phyloP scores from a whole-genome alignment of 2,329 filamentous ascomycete species.

The Colletotrichum acutatum region DNA sequence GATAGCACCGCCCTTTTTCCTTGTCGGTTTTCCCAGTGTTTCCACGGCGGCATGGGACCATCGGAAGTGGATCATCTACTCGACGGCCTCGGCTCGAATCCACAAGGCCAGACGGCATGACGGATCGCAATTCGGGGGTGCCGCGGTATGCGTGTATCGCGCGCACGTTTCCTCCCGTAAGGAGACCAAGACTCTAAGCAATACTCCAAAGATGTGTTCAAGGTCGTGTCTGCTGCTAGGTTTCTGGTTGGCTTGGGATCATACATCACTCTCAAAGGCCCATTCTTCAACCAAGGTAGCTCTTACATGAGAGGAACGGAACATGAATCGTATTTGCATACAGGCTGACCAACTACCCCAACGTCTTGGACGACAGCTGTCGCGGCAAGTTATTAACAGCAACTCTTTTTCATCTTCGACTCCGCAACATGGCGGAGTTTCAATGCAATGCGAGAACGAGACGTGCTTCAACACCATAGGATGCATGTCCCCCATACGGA shows the following conservation, averaged over 20 bases:
- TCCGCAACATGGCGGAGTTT: background rate
- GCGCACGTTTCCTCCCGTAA: background rate
- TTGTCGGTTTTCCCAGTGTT: slow-evolving; percentile 2
- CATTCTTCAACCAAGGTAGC: background rate
- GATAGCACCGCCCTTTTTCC: background rate
- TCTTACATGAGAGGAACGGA: background rate
- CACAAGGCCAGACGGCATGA: background rate
- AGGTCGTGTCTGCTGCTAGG: background rate
- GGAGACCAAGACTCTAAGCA: too few relatives aligned
- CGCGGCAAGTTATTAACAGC: background rate
- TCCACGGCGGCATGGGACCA: background rate
- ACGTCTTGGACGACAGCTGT: background rate
- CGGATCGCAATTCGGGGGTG: background rate
- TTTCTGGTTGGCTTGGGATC: background rate
- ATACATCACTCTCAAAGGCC: background rate
- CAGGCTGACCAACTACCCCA: background rate
- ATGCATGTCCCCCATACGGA: background rate
- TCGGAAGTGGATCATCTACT: slow-evolving; percentile 1
- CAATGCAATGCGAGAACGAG: background rate
- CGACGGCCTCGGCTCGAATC: slow-evolving; percentile 17
- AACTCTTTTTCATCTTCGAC: background rate
- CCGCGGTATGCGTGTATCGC: slow-evolving; percentile 8
- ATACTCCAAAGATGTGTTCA: too few relatives aligned
- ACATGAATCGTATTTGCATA: slow-evolving; percentile 10
- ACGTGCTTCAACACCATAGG: background rate